Base-by-base conservation (phyloP, 805 yeast species). In the Yarrowia sp. region DNA sequence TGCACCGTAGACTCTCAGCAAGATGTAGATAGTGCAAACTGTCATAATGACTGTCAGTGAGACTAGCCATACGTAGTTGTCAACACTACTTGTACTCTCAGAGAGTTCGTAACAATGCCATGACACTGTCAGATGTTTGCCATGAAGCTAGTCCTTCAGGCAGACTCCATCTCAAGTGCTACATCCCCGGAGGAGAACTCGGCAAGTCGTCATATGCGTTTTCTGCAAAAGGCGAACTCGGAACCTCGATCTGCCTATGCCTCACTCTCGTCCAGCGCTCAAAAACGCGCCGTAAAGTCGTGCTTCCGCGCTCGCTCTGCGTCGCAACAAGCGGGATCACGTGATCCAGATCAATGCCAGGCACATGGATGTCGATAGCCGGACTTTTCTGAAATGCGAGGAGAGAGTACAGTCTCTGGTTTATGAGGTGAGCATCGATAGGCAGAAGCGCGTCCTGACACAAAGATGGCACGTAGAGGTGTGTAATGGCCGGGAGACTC, bases 401-500 rank as follows among this genome's bases (percentile, higher is more conserved):
- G 1, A 47, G 14, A 8, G 56, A 47, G n/a, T 47, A 47, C n/a
- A 47, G 5, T 1, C 56, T 39, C 56, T 47, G 56, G 13, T 47
- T 47, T 19, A 47, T 47, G 31, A 47, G 31, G n/a, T 47, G 39
- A 5, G 56, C 56, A n/a, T 47, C 56, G 5, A 47, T 47, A 2
- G 56, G 56, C 5, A 47, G 21, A 8, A 33, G 19, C 19, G 22
- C 31, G 13, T 47, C 56, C 3, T 9, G 9, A n/a, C 56, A 47
- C 31, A 47, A 12, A 1, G 56, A 47, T 5, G 56, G 56, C 14
- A 47, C 31, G 21, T 47, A 47, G 12, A 47, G 14, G 10, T 47
- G 56, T 9, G 56, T 47, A 6, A 47, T 33, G 2, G 38, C n/a
- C 2, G 56, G 56, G 3, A 21, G 21, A 6, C 31, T 8, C 1